These are phyloP conservation scores for Podaxis sp. DNA, from an alignment of 768 basidiomycete species.

Conservation along the genomic window DNA sequence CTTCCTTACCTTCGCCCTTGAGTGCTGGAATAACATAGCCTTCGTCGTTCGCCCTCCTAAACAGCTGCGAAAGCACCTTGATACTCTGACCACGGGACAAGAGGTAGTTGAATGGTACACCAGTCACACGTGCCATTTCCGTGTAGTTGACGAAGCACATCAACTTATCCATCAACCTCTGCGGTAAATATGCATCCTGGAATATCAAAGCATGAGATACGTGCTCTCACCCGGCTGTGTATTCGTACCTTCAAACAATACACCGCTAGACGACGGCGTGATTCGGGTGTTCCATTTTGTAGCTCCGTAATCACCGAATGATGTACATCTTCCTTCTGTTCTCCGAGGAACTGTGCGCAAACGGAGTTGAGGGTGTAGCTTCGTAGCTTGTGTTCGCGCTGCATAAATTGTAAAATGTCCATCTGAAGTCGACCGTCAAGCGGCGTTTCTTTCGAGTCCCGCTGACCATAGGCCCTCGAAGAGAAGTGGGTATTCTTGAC, in stretches of 20 bases:
- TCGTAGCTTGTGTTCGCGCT: constrained; percentile 95
- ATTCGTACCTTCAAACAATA: constrained; percentile 89
- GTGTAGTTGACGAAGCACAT: constrained; percentile 99
- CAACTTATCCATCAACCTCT: constrained; percentile 92
- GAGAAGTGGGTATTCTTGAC: constrained; percentile 96
- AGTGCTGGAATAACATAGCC: constrained; percentile 87
- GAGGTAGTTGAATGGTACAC: constrained; percentile 98
- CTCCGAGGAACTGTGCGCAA: constrained; percentile 95
- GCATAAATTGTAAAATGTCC: constrained; percentile 97
- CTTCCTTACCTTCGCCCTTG: constrained; percentile 73
- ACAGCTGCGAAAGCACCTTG: constrained; percentile 96
- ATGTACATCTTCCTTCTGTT: constrained; percentile 99
- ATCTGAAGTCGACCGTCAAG: constrained; percentile 94
- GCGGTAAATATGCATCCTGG: constrained; percentile 97
- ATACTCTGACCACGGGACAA: constrained; percentile 95
- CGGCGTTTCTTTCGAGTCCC: constrained; percentile 91
- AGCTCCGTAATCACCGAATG: constrained; percentile 97
- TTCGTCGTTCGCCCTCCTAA: constrained; percentile 87
- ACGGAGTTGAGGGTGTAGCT: constrained; percentile 98
- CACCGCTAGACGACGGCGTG: constrained; percentile 87
- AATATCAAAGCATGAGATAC: not conserved
- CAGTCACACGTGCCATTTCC: constrained; percentile 99
- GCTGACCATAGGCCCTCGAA: constrained; percentile 95
- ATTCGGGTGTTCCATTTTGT: constrained; percentile 95
- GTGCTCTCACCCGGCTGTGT: not conserved